Conservation (phyloP, 371 early-diverging fungal species). For the Lichtheimia corymbifera region DNA sequence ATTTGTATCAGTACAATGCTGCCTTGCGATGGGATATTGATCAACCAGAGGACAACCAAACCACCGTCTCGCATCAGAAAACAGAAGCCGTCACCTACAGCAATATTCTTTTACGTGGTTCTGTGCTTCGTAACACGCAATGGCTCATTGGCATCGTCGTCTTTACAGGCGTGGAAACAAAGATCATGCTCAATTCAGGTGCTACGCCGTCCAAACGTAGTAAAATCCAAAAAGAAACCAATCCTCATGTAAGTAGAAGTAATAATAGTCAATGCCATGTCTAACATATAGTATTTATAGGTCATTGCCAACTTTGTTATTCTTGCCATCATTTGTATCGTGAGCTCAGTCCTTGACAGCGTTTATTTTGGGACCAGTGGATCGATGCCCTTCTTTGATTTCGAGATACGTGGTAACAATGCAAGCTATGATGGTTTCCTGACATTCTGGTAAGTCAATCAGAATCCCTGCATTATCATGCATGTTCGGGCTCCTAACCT, state of each 20-base stretch:
- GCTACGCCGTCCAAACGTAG: slow-evolving; percentile 93
- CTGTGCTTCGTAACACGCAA: slow-evolving; percentile 87
- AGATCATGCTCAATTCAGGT: slow-evolving; percentile 88
- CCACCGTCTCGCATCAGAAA: slow-evolving; percentile 42
- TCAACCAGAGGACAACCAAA: slow-evolving; percentile 24
- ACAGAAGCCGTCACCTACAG: slow-evolving; percentile 52
- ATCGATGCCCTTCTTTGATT: slow-evolving; percentile 36
- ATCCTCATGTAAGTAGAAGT: slow-evolving; percentile 73
- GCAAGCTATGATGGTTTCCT: slow-evolving; percentile 43
- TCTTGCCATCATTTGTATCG: slow-evolving; percentile 57
- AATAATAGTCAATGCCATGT: not conserved
- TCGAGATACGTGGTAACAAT: slow-evolving; percentile 33
- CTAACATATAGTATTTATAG: slow-evolving; percentile 21
- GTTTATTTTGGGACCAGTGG: slow-evolving; percentile 48
- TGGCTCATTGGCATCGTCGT: slow-evolving; percentile 84
- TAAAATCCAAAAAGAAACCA: slow-evolving; percentile 91
- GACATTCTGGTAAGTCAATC: slow-evolving; percentile 45
- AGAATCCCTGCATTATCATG: not conserved
- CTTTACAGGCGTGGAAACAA: slow-evolving; percentile 91
- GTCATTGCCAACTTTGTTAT: slow-evolving; percentile 49
- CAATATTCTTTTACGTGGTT: slow-evolving; percentile 89
- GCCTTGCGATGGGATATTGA: slow-evolving; percentile 55
- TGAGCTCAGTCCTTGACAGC: slow-evolving; percentile 62
- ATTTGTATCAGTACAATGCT: slow-evolving; percentile 77
- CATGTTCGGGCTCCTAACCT: slow-evolving; percentile 20